phyloP scores from a whole-genome alignment of 2,329 filamentous ascomycete species.

The Onygenales sp. region DNA sequence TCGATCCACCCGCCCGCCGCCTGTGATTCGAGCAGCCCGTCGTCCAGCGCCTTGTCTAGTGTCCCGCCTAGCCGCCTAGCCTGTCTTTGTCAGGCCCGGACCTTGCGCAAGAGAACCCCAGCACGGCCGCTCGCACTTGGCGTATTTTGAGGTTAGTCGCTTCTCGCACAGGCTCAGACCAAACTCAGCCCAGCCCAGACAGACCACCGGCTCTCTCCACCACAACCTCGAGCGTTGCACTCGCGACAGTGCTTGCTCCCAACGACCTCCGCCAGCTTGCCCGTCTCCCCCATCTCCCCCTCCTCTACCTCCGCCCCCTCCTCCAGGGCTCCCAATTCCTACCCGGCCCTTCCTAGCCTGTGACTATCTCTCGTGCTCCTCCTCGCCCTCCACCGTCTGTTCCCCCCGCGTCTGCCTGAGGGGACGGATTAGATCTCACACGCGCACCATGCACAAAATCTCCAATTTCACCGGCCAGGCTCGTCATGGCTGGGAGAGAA shows the following conservation, averaged over 20 bases:
- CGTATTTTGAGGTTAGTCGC: not conserved
- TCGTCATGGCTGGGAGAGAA: constrained; percentile 59
- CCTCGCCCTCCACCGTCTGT: constrained; percentile 14
- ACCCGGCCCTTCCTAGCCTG: not conserved
- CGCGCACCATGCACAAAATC: constrained; percentile 54
- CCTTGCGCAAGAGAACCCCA: too few relatives aligned
- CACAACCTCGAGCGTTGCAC: not conserved
- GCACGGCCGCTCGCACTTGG: too few relatives aligned
- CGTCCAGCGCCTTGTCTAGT: too few relatives aligned
- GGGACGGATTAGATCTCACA: constrained; percentile 15
- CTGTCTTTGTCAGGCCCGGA: too few relatives aligned
- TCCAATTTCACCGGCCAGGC: constrained; percentile 57
- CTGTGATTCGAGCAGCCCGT: too few relatives aligned
- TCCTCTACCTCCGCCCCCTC: not conserved
- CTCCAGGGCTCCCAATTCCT: not conserved
- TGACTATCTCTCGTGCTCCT: constrained; percentile 10
- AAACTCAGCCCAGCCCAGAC: constrained; percentile 2
- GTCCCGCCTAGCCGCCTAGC: too few relatives aligned
- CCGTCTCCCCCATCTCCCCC: not conserved
- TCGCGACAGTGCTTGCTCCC: not conserved
- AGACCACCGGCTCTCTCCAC: not conserved
- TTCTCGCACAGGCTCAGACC: not conserved
- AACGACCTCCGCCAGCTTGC: not conserved
- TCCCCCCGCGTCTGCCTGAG: constrained; percentile 21
- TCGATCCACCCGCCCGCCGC: too few relatives aligned